phyloP scores from a whole-genome alignment of 75 land plant species.

The Sequoiadendron giganteum region DNA sequence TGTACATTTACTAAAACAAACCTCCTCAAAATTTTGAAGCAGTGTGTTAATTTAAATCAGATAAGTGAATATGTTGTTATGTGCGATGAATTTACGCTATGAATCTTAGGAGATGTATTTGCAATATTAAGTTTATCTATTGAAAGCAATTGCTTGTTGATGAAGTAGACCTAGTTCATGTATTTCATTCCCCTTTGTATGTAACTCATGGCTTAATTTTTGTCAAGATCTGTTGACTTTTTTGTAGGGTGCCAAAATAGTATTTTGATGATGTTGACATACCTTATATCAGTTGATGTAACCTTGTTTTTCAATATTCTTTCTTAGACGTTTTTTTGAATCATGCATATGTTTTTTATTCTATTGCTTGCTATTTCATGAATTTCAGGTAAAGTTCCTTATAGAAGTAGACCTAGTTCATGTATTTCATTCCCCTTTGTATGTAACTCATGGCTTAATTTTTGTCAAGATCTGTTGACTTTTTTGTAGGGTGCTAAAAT shows the following conservation, averaged over 20 bases:
- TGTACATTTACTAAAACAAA: not conserved
- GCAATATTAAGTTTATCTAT: not conserved
- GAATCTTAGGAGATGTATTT: not conserved
- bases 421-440: not conserved
- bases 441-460: not conserved
- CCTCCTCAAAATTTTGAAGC: not conserved
- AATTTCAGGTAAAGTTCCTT: constrained; percentile 68
- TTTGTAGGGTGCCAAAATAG: not conserved
- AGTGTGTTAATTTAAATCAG: not conserved
- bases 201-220: not conserved
- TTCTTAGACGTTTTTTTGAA: not conserved
- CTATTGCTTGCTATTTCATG: not conserved
- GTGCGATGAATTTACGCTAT: not conserved
- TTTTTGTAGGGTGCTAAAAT: not conserved
- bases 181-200: not conserved
- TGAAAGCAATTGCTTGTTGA: not conserved
- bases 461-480: not conserved
- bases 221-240: not conserved
- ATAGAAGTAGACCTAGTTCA: constrained; percentile 43
- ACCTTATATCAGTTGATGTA: not conserved
- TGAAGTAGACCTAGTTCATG: not conserved
- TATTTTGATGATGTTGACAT: not conserved
- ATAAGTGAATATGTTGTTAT: not conserved
- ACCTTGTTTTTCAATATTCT: not conserved
- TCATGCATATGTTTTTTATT: not conserved